Base-by-base conservation (phyloP, 192 early-diverging fungal species). In the Backusella psychrophila region DNA sequence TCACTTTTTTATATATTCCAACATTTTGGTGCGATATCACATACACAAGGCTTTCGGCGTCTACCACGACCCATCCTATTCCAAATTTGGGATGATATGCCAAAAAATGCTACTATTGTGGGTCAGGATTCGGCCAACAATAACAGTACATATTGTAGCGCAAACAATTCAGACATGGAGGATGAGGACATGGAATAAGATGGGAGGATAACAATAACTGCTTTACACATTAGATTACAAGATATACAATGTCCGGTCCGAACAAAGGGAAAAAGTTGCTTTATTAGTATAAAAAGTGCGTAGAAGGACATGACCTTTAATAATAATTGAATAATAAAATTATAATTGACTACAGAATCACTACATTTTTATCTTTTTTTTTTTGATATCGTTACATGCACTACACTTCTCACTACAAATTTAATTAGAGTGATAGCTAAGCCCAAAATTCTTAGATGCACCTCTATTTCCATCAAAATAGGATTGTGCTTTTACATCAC, bases 21-120 rank as follows among this genome's bases (percentile, higher is more conserved):
- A 14, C 83, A 90, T 59, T 92, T 88, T 82, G 91, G 91, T 21
- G 81, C 77, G 21, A 89, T 92, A 23, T 84, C 83, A 38, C 86
- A 85, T 63, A 90, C 88, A 1, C 59, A 66, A 2, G 90, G 85
- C 1, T 92, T 90, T 59, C 77, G 88, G 12, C 69, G 76, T 14
- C 69, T 92, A 53, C 86, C 87, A 9, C 79, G 82, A 35, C 84
- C 85, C 5, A 84, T 85, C 14, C 65, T 92, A 36, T 83, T 84
- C 71, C 86, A 90, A 36, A 85, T 92, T 66, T 90, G 86, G 87
- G 89, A 92, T 53, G 78, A 76, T 56, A 83, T 89, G 21, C 89
- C 89, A 11, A 59, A 67, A 3, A 78, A 78, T 38, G 81, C 81
- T 4, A 70, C 77, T 7, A 82, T 82, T 59, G 67, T 76, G 29